Evolutionary conservation across 2,329 filamentous ascomycete species (phyloP).

Genomic region (Lasiodiplodia gonubiensis): DNA sequence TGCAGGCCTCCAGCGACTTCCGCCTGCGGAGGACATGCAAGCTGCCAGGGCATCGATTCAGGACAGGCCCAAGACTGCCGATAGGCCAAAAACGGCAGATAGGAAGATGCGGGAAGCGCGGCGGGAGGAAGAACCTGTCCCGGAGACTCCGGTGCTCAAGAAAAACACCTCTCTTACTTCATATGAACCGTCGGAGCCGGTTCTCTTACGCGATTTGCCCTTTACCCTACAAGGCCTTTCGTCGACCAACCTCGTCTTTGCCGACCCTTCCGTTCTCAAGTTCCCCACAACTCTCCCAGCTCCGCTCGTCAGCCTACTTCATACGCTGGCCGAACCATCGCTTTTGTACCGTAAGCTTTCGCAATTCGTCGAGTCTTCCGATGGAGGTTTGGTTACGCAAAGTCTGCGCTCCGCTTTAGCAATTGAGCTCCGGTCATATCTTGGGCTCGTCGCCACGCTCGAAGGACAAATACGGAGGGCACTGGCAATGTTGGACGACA

Average conservation of each 20-base stretch:
- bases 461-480: slow-evolving; percentile 91
- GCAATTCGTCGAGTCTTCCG: slow-evolving; percentile 79
- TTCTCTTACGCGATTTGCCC: slow-evolving; percentile 71
- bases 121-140: slow-evolving; percentile 34
- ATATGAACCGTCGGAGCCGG: slow-evolving; percentile 50
- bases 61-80: slow-evolving; percentile 32
- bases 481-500: slow-evolving; percentile 73
- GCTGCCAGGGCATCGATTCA: slow-evolving; percentile 23
- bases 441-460: slow-evolving; percentile 87
- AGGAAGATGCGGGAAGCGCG: slow-evolving; percentile 33
- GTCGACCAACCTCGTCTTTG: slow-evolving; percentile 81
- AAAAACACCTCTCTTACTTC: slow-evolving; percentile 25
- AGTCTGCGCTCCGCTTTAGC: slow-evolving; percentile 87
- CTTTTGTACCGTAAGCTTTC: slow-evolving; percentile 85
- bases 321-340: slow-evolving; percentile 90
- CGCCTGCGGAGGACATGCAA: slow-evolving; percentile 41
- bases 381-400: slow-evolving; percentile 86
- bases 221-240: slow-evolving; percentile 93
- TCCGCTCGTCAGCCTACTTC: slow-evolving; percentile 83
- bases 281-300: slow-evolving; percentile 80
- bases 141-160: slow-evolving; percentile 17
- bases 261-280: slow-evolving; percentile 70
- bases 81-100: slow-evolving; percentile 32
- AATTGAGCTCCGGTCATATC: slow-evolving; percentile 83
- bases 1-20: slow-evolving; percentile 50